phyloP scores from a whole-genome alignment of 495 filamentous ascomycete genomes.

The Cudoniella acicularis region DNA sequence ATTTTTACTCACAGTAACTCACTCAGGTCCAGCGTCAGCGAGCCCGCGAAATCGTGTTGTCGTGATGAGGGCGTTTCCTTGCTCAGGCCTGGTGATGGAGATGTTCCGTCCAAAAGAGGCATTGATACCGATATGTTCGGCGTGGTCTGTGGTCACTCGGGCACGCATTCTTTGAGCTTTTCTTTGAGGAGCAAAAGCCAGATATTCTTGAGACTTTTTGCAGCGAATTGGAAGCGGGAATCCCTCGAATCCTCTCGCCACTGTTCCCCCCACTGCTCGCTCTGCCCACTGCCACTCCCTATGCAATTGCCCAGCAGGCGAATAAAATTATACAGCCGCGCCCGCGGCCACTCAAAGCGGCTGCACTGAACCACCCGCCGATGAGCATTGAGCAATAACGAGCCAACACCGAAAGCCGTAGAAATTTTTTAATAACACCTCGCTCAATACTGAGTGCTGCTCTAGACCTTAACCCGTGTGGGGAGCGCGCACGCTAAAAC shows the following conservation, averaged over 20 bases:
- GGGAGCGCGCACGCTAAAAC: too few relatives aligned
- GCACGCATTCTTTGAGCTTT: neutral
- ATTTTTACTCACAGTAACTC: slow-evolving; percentile 7
- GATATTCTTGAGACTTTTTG: too few relatives aligned
- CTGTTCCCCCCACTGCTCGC: too few relatives aligned
- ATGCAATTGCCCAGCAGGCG: too few relatives aligned
- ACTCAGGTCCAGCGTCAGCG: neutral
- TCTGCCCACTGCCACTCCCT: too few relatives aligned
- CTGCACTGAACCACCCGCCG: neutral
- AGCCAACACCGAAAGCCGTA: too few relatives aligned
- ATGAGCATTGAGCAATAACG: too few relatives aligned
- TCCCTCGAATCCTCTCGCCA: too few relatives aligned
- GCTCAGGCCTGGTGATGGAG: neutral
- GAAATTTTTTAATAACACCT: neutral
- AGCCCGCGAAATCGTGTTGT: too few relatives aligned
- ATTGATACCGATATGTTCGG: neutral
- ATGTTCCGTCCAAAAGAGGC: neutral
- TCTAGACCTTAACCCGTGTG: neutral
- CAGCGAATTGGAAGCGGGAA: too few relatives aligned
- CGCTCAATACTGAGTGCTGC: neutral
- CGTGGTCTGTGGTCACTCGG: neutral
- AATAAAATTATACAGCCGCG: neutral
- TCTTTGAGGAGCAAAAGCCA: neutral
- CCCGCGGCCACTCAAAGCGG: neutral
- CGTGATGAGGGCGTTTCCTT: neutral